Percentiles rank a stretch among this genome's conserved stretches.
phyloP scores from a whole-genome alignment of 768 basidiomycete species.

The Kwoniella bestiolae region DNA sequence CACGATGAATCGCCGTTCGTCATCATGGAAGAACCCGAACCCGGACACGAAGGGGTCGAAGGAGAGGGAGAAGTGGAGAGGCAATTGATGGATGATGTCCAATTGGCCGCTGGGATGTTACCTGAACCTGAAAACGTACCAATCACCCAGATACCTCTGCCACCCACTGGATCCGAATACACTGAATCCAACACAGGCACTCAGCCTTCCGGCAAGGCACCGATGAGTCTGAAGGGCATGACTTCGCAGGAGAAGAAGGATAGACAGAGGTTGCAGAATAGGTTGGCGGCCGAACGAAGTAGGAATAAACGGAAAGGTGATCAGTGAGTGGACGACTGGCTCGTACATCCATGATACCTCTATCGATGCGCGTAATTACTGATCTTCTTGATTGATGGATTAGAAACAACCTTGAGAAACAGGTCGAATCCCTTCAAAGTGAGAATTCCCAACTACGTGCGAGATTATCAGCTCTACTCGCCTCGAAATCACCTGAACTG shows the following conservation, averaged over 20 bases:
- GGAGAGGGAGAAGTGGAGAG: not conserved
- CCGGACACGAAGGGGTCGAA: not conserved
- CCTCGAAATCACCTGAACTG: slow-evolving; percentile 5
- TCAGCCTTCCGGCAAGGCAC: too few species aligned
- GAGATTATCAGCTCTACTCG: slow-evolving; percentile 35
- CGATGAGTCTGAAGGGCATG: slow-evolving; percentile 18
- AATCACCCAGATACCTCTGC: too few species aligned
- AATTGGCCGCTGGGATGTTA: too few species aligned
- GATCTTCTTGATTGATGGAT: not conserved
- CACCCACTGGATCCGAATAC: too few species aligned
- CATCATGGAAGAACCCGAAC: slow-evolving; percentile 6
- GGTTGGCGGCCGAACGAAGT: slow-evolving; percentile 51
- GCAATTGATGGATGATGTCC: not conserved
- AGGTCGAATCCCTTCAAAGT: slow-evolving; percentile 41
- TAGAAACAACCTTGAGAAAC: slow-evolving; percentile 37
- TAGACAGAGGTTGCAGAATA: slow-evolving; percentile 47
- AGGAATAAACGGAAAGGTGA: slow-evolving; percentile 48
- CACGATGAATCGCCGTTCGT: slow-evolving; percentile 18
- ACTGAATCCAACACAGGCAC: too few species aligned
- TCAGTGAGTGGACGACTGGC: slow-evolving; percentile 36
- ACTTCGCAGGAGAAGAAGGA: slow-evolving; percentile 42
- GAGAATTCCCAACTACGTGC: slow-evolving; percentile 49
- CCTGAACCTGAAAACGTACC: too few species aligned
- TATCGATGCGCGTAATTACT: not conserved
- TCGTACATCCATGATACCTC: not conserved